Evolutionary conservation across 2,329 filamentous ascomycete species (phyloP), one percentile per base, ranked within the genome.

Genomic region (Fusarium temperatum): DNA sequence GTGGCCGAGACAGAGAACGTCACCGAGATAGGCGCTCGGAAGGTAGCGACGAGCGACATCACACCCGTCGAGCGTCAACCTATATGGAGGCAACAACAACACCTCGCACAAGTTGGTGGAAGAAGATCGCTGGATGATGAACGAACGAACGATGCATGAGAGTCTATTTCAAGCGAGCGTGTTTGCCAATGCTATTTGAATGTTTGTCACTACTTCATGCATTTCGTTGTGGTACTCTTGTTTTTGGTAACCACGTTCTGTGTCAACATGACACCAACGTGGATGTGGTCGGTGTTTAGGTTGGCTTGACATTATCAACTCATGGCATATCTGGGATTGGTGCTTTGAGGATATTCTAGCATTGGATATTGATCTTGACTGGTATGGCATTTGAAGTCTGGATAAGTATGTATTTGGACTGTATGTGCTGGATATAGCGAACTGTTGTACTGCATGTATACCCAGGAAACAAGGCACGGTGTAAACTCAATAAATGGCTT

Each of bases 61-160:
- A 83, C 51, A 81, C 80, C 50, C 81, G 82, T 28, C 84, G 85
- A 26, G 80, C 82, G 45, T 83, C 84, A 26, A 76, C 83, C 28
- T 84, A 85, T 57, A 82, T 83, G 71, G 86, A 88, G n/a, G 41
- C 80, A 45, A 83, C 86, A 18, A 35, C 80, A 51, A 83, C 86
- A 14, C 87, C 87, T 26, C 83, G 87, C 65, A 88, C 85, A 70
- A 89, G 87, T 72, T 90, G 89, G 88, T 90, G 89, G 89, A 88
- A 83, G 82, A 89, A 89, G 82, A 79, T 89, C 59, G 86, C 85
- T 11, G 84, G 85, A 60, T 61, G 85, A 64, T 62, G 9, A 85
- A 65, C 63, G 62, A 54, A 73, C 66, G 55, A 66, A 71, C 51
- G 66, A 75, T 68, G 61, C 70, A 74, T 69, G 70, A 68, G 67